A percentile compares a stretch with the other conserved stretches of the same genome.
Evolutionary conservation across 2,329 filamentous ascomycete species (phyloP).

Genomic region (Phaeomoniella chlamydospora): DNA sequence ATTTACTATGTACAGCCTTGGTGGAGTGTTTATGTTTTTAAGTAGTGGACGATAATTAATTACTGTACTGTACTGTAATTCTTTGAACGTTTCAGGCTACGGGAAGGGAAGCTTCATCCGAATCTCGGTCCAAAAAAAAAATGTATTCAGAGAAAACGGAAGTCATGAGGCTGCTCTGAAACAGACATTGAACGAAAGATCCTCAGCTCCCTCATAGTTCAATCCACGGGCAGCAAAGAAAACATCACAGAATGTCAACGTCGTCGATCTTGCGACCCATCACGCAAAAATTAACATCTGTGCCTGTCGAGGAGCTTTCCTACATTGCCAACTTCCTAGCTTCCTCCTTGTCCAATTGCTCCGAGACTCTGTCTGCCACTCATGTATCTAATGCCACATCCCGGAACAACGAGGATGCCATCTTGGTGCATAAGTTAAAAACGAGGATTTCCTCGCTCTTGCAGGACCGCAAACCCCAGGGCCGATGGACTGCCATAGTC

Average conservation of each 20-base stretch:
- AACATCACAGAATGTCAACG: background rate
- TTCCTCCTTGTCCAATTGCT: conserved; percentile 37
- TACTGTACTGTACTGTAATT: too few relatives aligned
- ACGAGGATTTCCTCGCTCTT: conserved; percentile 64
- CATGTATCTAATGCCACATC: conserved; percentile 41
- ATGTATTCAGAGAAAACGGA: background rate
- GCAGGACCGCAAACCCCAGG: conserved; percentile 59
- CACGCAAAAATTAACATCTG: conserved; percentile 46
- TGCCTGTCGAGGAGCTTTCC: conserved; percentile 59
- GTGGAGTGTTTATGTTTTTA: too few relatives aligned
- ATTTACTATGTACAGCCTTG: too few relatives aligned
- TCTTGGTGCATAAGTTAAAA: conserved; percentile 70
- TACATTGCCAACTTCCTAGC: conserved; percentile 56
- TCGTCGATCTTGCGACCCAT: conserved; percentile 22
- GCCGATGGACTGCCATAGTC: conserved; percentile 62
- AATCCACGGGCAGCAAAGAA: too few relatives aligned
- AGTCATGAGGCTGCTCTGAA: too few relatives aligned
- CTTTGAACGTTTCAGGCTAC: too few relatives aligned
- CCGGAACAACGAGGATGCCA: conserved; percentile 50
- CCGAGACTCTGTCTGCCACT: conserved; percentile 46
- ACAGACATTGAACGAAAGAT: too few relatives aligned
- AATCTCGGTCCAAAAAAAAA: background rate
- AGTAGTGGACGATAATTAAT: too few relatives aligned
- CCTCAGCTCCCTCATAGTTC: too few relatives aligned
- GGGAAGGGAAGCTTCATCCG: conserved; percentile 1